These are phyloP conservation scores for Cladosporium cucumerinum DNA, from an alignment of 2,329 filamentous ascomycete species.

Conservation along the genomic window DNA sequence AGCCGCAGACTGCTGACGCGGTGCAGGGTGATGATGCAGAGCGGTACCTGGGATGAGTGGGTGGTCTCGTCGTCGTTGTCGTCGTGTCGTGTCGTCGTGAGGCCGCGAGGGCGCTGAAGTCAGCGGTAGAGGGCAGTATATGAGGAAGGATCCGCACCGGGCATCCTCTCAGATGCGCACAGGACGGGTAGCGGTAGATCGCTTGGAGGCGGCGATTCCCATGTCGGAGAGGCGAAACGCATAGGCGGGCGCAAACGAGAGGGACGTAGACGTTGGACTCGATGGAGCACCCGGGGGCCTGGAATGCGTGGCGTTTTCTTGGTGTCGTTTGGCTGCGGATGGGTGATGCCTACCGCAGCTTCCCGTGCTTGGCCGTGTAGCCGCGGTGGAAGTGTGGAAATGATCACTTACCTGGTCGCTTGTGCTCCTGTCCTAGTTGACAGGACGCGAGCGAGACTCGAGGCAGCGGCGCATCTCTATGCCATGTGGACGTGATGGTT, in stretches of 20 bases:
- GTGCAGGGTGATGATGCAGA: background rate
- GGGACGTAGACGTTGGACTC: conserved; percentile 3
- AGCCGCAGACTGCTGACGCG: conserved; percentile 11
- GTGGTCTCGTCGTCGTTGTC: background rate
- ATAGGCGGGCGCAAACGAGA: conserved; percentile 14
- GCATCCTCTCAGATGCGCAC: conserved; percentile 6
- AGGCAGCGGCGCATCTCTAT: background rate
- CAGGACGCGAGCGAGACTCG: background rate
- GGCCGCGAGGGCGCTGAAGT: background rate
- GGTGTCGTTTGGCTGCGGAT: background rate
- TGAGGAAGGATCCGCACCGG: conserved; percentile 10
- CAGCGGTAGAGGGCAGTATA: conserved; percentile 8
- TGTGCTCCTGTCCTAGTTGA: background rate
- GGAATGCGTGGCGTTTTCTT: conserved; percentile 14
- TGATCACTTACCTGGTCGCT: background rate
- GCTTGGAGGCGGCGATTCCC: conserved; percentile 8
- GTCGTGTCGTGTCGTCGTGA: background rate
- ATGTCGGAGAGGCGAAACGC: conserved; percentile 10
- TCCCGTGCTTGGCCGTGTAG: conserved; percentile 5
- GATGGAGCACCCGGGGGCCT: conserved; percentile 6
- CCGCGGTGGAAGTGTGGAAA: background rate
- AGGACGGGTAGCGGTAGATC: conserved; percentile 14
- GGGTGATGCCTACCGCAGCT: conserved; percentile 2
- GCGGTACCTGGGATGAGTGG: background rate
- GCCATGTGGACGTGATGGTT: background rate